Evolutionary conservation across 2,329 filamentous ascomycete species (phyloP).

Genomic region (Claviceps maximensis): DNA sequence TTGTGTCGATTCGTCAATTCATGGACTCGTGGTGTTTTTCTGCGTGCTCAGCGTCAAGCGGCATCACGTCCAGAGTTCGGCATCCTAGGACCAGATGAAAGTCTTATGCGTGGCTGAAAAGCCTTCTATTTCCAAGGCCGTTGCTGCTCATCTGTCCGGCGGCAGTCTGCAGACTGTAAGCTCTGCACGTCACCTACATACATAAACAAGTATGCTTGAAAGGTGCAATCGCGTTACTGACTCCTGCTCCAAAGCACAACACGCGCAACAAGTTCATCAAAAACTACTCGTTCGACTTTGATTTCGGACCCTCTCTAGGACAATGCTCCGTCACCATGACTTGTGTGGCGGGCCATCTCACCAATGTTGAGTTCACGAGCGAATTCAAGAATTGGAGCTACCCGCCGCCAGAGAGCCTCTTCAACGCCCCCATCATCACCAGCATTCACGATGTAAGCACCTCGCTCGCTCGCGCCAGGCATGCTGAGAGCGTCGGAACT

Average conservation of each 20-base stretch:
- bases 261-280: constrained; percentile 71
- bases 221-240: constrained; percentile 10
- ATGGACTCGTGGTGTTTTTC: not conserved
- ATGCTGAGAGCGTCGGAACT: not conserved
- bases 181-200: not conserved
- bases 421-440: constrained; percentile 63
- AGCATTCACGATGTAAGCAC: constrained; percentile 49
- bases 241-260: constrained; percentile 36
- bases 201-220: not conserved
- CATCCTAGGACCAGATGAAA: constrained; percentile 24
- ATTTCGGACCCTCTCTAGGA: constrained; percentile 72
- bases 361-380: constrained; percentile 60
- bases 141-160: constrained; percentile 78
- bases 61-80: not conserved
- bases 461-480: not conserved
- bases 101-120: constrained; percentile 49
- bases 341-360: constrained; percentile 79
- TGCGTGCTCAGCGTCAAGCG: not conserved
- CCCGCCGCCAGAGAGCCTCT: constrained; percentile 66
- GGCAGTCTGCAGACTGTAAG: constrained; percentile 57
- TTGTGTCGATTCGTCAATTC: not conserved
- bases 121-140: constrained; percentile 89
- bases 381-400: constrained; percentile 69
- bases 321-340: constrained; percentile 84
- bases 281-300: constrained; percentile 86